These are phyloP conservation scores for Oenanthe javanica DNA, from an alignment of 140 eudicot genomes.

Conservation along the genomic window DNA sequence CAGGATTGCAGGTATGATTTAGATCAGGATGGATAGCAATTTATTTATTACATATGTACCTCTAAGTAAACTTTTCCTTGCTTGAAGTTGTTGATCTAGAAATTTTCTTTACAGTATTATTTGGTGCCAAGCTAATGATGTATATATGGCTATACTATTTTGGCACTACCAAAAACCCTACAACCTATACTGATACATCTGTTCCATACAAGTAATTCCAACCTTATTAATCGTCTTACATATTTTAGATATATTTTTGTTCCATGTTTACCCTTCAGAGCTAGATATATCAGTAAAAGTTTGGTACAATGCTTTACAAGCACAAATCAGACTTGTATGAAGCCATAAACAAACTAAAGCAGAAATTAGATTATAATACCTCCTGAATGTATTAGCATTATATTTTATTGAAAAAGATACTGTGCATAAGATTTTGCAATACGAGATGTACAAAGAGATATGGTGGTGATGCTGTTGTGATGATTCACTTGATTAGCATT, in stretches of 20 bases:
- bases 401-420: background rate
- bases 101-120: background rate
- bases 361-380: background rate
- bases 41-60: background rate
- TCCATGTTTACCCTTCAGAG: background rate
- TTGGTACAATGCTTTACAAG: background rate
- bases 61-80: background rate
- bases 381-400: background rate
- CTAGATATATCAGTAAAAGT: background rate
- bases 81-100: background rate
- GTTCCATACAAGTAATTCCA: background rate
- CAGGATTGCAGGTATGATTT: constrained; percentile 85
- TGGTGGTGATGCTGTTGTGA: background rate
- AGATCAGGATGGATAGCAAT: background rate
- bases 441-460: background rate
- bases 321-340: background rate
- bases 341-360: background rate
- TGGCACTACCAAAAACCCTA: background rate
- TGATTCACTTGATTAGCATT: background rate
- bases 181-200: background rate
- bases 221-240: background rate
- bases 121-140: background rate
- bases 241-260: background rate
- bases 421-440: background rate
- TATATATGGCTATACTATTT: background rate